Percentiles rank a stretch among this genome's conserved stretches.
These are phyloP conservation scores for Heterobasidion parviporum DNA, from an alignment of 1,284 basidiomycete genomes.

Conservation along the genomic window DNA sequence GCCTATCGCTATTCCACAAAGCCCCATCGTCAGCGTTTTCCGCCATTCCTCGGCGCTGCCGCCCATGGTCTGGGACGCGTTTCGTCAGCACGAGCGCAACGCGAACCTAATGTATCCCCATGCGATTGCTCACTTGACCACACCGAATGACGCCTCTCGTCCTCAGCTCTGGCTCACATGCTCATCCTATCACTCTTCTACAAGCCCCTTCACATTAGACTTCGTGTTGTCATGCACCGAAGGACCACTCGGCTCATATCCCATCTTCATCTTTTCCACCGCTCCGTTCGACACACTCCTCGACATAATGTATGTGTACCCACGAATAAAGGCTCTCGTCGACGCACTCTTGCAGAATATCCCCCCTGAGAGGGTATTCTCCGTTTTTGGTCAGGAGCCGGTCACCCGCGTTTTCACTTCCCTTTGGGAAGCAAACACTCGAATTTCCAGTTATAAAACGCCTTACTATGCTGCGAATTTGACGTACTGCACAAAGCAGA, in stretches of 20 bases:
- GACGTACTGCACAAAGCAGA: slow-evolving; percentile 40
- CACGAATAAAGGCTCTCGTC: slow-evolving; percentile 18
- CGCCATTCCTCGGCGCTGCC: slow-evolving; percentile 22
- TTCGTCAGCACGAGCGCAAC: slow-evolving; percentile 30
- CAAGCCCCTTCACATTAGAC: slow-evolving; percentile 24
- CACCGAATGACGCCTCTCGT: slow-evolving; percentile 11
- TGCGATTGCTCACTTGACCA: slow-evolving; percentile 23
- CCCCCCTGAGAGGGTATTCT: slow-evolving; percentile 43
- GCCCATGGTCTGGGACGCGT: slow-evolving; percentile 26
- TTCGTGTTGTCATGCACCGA: slow-evolving; percentile 53
- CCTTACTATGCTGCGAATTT: slow-evolving; percentile 60
- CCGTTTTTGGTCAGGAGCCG: slow-evolving; percentile 49
- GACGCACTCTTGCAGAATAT: slow-evolving; percentile 14
- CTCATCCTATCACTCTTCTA: slow-evolving; percentile 13
- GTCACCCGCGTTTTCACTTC: slow-evolving; percentile 40
- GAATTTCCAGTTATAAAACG: slow-evolving; percentile 25
- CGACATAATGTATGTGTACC: slow-evolving; percentile 17
- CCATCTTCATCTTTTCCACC: slow-evolving; percentile 30
- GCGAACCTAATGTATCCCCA: slow-evolving; percentile 52
- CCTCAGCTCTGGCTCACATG: slow-evolving; percentile 44
- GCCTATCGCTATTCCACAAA: not conserved
- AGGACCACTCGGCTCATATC: slow-evolving; percentile 43
- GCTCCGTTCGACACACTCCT: slow-evolving; percentile 13
- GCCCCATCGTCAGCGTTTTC: slow-evolving; percentile 21
- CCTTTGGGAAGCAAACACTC: slow-evolving; percentile 37